These are phyloP conservation scores for Xerocomellus amylosporus DNA, from an alignment of 768 basidiomycete genomes.

Conservation along the genomic window DNA sequence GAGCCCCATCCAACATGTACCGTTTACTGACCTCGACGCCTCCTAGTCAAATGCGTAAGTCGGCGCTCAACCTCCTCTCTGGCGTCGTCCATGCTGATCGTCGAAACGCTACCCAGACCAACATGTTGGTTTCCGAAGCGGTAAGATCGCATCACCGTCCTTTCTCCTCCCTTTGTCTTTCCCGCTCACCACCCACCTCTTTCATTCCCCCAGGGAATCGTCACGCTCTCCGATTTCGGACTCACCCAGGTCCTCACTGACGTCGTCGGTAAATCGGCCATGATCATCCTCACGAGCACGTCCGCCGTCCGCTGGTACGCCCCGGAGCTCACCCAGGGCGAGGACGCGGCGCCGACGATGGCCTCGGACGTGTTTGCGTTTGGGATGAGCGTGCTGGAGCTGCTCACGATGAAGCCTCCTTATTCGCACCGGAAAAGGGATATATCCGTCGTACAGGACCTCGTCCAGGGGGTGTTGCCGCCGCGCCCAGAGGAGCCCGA, in stretches of 20 bases:
- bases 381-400: constrained; percentile 59
- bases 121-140: constrained; percentile 54
- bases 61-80: neutral
- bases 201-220: constrained; percentile 40
- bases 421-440: constrained; percentile 51
- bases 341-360: constrained; percentile 40
- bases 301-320: constrained; percentile 59
- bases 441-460: constrained; percentile 46
- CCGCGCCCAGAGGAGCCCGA: constrained; percentile 38
- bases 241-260: constrained; percentile 61
- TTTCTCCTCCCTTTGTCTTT: too few relatives aligned
- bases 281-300: constrained; percentile 44
- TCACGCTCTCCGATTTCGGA: constrained; percentile 62
- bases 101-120: constrained; percentile 37
- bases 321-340: constrained; percentile 54
- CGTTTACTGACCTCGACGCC: constrained; percentile 2
- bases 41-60: constrained; percentile 60
- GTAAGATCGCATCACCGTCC: constrained; percentile 25
- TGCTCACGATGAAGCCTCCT: constrained; percentile 50
- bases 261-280: constrained; percentile 47
- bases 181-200: neutral
- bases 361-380: constrained; percentile 56
- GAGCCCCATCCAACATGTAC: neutral
- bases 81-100: constrained; percentile 3
- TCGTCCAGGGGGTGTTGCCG: constrained; percentile 41